Evolutionary conservation across 176 grass and related monocot genomes (phyloP).

Genomic region (Zea luxurians): DNA sequence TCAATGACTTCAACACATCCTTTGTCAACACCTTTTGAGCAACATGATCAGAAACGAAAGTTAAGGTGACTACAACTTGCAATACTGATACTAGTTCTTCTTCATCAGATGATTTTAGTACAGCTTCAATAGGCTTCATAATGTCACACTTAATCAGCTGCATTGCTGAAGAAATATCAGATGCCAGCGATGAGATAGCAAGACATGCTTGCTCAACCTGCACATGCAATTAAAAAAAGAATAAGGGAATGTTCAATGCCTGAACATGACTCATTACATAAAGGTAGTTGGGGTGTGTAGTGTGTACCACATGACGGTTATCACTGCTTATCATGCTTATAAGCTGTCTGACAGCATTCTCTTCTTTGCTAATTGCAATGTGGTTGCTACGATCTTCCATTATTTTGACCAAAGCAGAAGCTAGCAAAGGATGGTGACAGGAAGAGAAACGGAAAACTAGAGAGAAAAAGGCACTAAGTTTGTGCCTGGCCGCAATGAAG

Average conservation of each 20-base stretch:
- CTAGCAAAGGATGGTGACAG: constrained; percentile 94
- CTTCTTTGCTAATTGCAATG: constrained; percentile 89
- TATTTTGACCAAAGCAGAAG: constrained; percentile 91
- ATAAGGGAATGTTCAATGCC: not conserved
- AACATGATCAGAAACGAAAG: constrained; percentile 95
- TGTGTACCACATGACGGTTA: constrained; percentile 88
- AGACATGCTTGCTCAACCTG: constrained; percentile 96
- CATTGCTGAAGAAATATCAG: constrained; percentile 86
- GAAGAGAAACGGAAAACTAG: constrained; percentile 99
- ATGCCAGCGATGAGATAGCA: constrained; percentile 83
- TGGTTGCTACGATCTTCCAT: constrained; percentile 88
- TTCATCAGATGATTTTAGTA: constrained; percentile 79
- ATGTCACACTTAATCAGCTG: constrained; percentile 93
- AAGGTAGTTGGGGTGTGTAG: not conserved
- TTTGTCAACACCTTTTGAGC: constrained; percentile 93
- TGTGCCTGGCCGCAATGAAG: constrained; percentile 83
- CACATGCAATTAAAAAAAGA: not conserved
- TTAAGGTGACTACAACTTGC: constrained; percentile 84
- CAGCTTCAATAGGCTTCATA: constrained; percentile 93
- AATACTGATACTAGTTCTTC: constrained; percentile 94
- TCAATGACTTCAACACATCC: constrained; percentile 88
- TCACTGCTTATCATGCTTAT: constrained; percentile 98
- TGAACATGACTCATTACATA: not conserved
- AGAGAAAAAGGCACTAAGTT: constrained; percentile 95
- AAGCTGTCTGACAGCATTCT: constrained; percentile 84